These are phyloP conservation scores for Hevea brasiliensis DNA, from an alignment of 345 rosid genomes.

Conservation along the genomic window DNA sequence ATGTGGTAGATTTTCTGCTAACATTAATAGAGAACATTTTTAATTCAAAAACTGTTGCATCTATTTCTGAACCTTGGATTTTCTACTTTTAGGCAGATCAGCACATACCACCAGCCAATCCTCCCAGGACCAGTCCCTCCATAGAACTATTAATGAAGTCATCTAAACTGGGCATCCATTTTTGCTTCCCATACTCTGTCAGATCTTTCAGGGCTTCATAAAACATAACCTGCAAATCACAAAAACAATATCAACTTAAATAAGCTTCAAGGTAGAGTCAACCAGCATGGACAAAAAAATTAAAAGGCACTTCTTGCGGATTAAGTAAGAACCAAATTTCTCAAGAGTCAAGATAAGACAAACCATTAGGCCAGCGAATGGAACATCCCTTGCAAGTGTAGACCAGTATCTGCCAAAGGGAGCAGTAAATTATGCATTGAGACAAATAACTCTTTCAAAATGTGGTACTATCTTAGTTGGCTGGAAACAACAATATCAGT, in stretches of 20 bases:
- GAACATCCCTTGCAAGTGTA: constrained; percentile 92
- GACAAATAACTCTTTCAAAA: not conserved
- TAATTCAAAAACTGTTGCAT: not conserved
- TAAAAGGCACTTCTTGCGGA: not conserved
- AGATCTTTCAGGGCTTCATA: constrained; percentile 78
- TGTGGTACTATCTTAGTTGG: not conserved
- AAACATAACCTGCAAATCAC: constrained; percentile 65
- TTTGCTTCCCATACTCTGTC: constrained; percentile 54
- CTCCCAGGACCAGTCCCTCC: constrained; percentile 86
- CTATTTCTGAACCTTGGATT: not conserved
- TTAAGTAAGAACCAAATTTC: not conserved
- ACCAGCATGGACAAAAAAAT: not conserved
- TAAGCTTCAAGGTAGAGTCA: not conserved
- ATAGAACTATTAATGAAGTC: constrained; percentile 45
- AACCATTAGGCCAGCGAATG: constrained; percentile 97
- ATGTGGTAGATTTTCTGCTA: not conserved
- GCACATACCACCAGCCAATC: constrained; percentile 90
- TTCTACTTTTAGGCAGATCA: constrained; percentile 11
- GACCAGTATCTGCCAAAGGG: constrained; percentile 69
- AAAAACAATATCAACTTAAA: not conserved
- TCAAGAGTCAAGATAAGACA: constrained; percentile 15
- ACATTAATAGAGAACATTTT: not conserved
- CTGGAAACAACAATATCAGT: not conserved
- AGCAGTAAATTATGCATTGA: constrained; percentile 6
- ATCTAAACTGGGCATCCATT: constrained; percentile 48